Percentiles rank a stretch among this genome's conserved stretches.
These are phyloP conservation scores for Mycena alexandri DNA, from an alignment of 768 basidiomycete genomes.

Conservation along the genomic window DNA sequence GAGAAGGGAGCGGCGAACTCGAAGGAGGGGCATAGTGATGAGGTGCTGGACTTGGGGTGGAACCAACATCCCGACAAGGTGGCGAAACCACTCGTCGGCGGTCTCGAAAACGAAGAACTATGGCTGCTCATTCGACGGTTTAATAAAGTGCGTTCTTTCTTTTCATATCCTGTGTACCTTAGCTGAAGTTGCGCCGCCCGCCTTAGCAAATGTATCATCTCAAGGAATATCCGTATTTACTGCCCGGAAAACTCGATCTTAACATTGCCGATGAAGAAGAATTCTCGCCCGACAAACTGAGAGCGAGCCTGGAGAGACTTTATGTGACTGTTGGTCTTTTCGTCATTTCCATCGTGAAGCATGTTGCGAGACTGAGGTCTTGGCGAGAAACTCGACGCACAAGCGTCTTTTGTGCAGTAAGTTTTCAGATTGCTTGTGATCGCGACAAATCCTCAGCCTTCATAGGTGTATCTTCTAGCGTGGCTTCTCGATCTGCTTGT, in stretches of 20 bases:
- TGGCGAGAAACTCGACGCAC: constrained; percentile 55
- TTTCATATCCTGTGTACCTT: constrained; percentile 9
- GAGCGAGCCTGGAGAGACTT: constrained; percentile 54
- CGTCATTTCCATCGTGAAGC: constrained; percentile 44
- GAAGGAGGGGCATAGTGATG: constrained; percentile 15
- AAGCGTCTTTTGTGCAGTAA: constrained; percentile 45
- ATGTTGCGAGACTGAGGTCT: constrained; percentile 52
- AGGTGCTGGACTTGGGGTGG: constrained; percentile 29
- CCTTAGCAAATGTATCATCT: constrained; percentile 55
- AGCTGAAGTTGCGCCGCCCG: constrained; percentile 14
- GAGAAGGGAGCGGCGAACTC: constrained; percentile 25
- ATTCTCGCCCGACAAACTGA: constrained; percentile 57
- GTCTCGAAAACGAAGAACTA: constrained; percentile 55
- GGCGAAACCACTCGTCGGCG: constrained; percentile 46
- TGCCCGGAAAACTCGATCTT: constrained; percentile 52
- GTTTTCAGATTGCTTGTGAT: constrained; percentile 7
- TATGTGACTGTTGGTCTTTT: constrained; percentile 53
- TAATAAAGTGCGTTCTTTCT: constrained; percentile 51
- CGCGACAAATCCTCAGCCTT: constrained; percentile 19
- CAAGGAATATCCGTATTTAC: constrained; percentile 45
- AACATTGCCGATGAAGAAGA: constrained; percentile 54
- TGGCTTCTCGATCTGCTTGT: constrained; percentile 53
- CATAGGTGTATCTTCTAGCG: constrained; percentile 47
- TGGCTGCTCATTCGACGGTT: constrained; percentile 54
- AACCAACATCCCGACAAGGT: constrained; percentile 34